A percentile compares a stretch with the other conserved stretches of the same genome.
Evolutionary conservation across 106 monocot species (phyloP).

Genomic region (Phalaenopsis aphrodite): DNA sequence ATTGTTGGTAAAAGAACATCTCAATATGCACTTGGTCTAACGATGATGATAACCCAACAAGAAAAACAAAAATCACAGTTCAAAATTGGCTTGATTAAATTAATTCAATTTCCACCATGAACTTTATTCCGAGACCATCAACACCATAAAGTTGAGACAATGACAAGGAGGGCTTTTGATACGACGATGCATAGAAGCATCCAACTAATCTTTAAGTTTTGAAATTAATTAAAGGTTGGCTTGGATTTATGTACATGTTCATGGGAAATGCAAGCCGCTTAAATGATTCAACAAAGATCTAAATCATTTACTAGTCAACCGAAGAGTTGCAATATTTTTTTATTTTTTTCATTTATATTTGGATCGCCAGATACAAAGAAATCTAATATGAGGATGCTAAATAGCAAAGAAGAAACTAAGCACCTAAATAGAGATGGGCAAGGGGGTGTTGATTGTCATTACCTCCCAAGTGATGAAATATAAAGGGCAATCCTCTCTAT

Average conservation of each 20-base stretch:
- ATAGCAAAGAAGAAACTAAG: neutral
- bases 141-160: neutral
- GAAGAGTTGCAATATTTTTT: neutral
- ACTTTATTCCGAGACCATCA: too few relatives aligned
- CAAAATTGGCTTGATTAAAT: neutral
- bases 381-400: neutral
- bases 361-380: neutral
- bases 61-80: neutral
- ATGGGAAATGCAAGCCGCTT: neutral
- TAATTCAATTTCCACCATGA: neutral
- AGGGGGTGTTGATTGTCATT: neutral
- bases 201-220: neutral
- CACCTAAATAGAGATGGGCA: neutral
- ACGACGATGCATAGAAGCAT: neutral
- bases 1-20: neutral
- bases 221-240: neutral
- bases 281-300: neutral
- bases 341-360: neutral
- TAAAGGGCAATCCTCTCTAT: slow-evolving; percentile 70
- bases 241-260: neutral
- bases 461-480: slow-evolving; percentile 78
- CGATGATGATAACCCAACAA: neutral
- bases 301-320: neutral
- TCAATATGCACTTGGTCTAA: neutral
- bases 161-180: neutral